Conservation (phyloP, 108 stramenopile genomes). For the Cyclostephanos tholiformis region DNA sequence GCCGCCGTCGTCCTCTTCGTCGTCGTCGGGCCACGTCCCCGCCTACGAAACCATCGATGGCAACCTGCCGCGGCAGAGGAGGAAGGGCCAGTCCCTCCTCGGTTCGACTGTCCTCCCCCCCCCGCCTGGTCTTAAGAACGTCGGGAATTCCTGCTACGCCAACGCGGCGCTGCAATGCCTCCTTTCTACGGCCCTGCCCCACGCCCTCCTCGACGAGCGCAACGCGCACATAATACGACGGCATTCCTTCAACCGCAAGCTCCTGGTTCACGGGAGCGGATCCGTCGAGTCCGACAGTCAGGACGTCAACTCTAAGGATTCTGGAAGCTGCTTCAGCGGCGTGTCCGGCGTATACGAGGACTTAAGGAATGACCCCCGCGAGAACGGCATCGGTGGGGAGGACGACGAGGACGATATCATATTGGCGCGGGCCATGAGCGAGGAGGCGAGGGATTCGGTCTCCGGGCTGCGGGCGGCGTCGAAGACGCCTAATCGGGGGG, state of each 20-base stretch:
- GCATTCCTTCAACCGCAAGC: constrained; percentile 78
- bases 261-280: constrained; percentile 68
- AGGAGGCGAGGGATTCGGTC: constrained; percentile 2
- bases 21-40: neutral
- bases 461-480: neutral
- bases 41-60: neutral
- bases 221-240: constrained; percentile 69
- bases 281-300: constrained; percentile 68
- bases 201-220: constrained; percentile 72
- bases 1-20: neutral
- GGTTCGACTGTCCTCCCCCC: constrained; percentile 33
- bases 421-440: constrained; percentile 12
- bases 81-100: neutral
- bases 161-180: constrained; percentile 85
- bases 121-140: constrained; percentile 77
- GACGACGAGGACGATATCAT: constrained; percentile 27
- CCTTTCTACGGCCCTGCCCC: constrained; percentile 71
- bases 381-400: neutral
- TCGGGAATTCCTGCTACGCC: constrained; percentile 87
- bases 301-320: constrained; percentile 24
- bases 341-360: constrained; percentile 25
- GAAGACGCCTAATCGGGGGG: too few relatives aligned
- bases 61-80: neutral
- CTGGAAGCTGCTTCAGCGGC: constrained; percentile 37
- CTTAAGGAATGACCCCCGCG: constrained; percentile 9